Evolutionary conservation across 2,329 filamentous ascomycete species (phyloP).

Genomic region (Albophoma yamanashiensis): DNA sequence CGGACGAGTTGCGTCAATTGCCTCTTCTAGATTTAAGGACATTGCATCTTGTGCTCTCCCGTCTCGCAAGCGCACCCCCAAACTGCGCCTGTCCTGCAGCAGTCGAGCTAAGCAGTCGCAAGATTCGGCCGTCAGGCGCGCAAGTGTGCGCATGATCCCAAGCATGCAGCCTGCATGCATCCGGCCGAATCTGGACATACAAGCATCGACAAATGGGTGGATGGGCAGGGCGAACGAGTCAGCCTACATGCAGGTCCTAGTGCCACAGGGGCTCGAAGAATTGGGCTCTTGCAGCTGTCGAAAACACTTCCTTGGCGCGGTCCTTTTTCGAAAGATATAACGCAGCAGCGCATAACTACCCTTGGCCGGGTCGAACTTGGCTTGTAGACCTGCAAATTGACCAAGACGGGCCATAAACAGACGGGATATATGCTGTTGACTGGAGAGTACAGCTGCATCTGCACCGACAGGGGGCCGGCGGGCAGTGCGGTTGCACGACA

Average conservation of each 20-base stretch:
- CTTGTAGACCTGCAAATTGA: neutral
- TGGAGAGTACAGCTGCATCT: neutral
- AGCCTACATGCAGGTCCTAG: neutral
- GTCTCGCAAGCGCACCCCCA: neutral
- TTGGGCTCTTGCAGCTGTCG: neutral
- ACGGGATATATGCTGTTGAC: neutral
- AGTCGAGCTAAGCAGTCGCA: neutral
- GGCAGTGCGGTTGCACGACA: neutral
- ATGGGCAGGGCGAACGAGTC: neutral
- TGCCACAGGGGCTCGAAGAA: neutral
- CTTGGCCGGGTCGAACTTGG: too few relatives aligned
- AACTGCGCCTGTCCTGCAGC: neutral
- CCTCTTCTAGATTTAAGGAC: neutral
- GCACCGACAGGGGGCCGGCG: neutral
- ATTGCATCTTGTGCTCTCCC: neutral
- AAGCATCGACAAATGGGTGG: neutral
- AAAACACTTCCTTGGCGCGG: neutral
- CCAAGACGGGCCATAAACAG: neutral
- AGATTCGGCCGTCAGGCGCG: neutral
- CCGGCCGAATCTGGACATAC: neutral
- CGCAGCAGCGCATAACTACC: neutral
- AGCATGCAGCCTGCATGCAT: constrained; percentile 1
- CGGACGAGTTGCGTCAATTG: neutral
- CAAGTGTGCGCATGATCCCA: neutral
- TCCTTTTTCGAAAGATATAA: neutral